Base-by-base conservation (phyloP, 306 rosid species). In the Mimosa pudica region DNA sequence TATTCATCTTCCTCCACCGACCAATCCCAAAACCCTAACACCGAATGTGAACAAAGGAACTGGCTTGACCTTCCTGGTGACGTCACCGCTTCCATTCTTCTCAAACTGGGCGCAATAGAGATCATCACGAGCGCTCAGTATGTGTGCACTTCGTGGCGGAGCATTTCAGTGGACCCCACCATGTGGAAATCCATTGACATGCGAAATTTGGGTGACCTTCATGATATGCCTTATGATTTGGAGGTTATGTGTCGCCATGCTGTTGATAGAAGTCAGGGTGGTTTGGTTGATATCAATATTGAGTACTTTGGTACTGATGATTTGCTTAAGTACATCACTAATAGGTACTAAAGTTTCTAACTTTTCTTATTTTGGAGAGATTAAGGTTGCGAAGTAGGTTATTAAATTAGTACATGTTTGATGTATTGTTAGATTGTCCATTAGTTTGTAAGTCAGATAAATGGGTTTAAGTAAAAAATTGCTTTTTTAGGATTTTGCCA, bases 41-140 rank as follows among this genome's bases (percentile, higher is more conserved):
- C 42, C 42, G 42, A 67, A 79, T 76, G 36, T 24, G 30, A 24
- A 24, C 30, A 24, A 44, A 77, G 65, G 46, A 78, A 83, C 32
- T 90, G 95, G 95, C 71, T 87, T 32, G 91, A 84, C 38, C 87
- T 91, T 62, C 95, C 93, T 2, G 77, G 74, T 36, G 92, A 89
- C 54, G 78, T 89, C 77, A 75, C 78, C 60, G 51, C 82, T 2
- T 18, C 82, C 38, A 89, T 92, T 60, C 80, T 89, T 61, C 77
- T 52, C 41, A 85, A 85, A 73, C 86, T 92, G 0, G 86, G 86
- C 12, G 67, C 87, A 1, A 7, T 84, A 14, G 91, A 90, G 3
- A 78, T 84, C 52, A 77, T 90, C 24, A 33, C 9, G 18, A 72
- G n/a, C 45, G 91, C 83, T 45, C 89, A 79, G 70, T 13, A 4